phyloP scores from a whole-genome alignment of 78 protist genomes.

The Cavenderia fasciculata region DNA sequence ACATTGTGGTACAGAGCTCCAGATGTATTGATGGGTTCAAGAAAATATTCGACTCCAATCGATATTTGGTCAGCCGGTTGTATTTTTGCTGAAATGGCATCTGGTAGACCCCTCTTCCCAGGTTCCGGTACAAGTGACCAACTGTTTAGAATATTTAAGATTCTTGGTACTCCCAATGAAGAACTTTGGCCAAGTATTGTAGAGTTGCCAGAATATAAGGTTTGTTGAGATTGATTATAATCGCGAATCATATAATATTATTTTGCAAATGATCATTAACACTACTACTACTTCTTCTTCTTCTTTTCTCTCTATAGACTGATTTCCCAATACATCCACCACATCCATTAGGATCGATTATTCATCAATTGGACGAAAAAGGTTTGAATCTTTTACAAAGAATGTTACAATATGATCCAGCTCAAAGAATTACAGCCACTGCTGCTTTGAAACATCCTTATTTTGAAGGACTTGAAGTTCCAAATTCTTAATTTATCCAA shows the following conservation, averaged over 20 bases:
- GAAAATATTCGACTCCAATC: constrained; percentile 96
- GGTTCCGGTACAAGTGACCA: constrained; percentile 96
- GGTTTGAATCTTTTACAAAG: constrained; percentile 76
- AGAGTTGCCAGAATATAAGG: constrained; percentile 94
- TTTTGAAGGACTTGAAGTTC: constrained; percentile 89
- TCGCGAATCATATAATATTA: background rate
- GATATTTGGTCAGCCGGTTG: constrained; percentile 99
- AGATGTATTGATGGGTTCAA: constrained; percentile 98
- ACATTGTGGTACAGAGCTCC: constrained; percentile 99
- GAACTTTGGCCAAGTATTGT: constrained; percentile 91
- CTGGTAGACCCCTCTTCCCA: constrained; percentile 97
- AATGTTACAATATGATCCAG: constrained; percentile 95
- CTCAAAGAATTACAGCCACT: constrained; percentile 90
- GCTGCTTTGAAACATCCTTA: constrained; percentile 95
- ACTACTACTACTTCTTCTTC: background rate
- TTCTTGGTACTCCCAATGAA: constrained; percentile 96
- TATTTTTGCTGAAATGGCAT: constrained; percentile 98
- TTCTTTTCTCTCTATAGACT: background rate
- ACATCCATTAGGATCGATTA: constrained; percentile 46
- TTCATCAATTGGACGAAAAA: constrained; percentile 61
- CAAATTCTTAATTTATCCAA: no score
- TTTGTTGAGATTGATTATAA: background rate
- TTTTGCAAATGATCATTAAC: constrained; percentile 20
- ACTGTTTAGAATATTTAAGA: constrained; percentile 93
- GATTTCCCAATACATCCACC: constrained; percentile 52